phyloP scores from a whole-genome alignment of 2,329 filamentous ascomycete genomes.

The Cryphonectria nitschkei region DNA sequence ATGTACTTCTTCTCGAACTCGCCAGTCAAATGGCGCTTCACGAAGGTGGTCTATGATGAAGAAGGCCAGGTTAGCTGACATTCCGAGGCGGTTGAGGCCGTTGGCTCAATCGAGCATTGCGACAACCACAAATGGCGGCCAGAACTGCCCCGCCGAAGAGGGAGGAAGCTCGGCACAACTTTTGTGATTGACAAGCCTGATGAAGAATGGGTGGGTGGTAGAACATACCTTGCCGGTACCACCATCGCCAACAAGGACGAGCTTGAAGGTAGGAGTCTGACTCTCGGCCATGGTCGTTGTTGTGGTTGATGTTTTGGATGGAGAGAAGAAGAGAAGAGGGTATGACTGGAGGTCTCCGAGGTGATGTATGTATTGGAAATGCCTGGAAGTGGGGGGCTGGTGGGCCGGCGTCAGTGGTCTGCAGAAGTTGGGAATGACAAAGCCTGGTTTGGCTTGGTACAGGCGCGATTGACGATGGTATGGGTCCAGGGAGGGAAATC shows the following conservation, averaged over 20 bases:
- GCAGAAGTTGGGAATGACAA: constrained; percentile 25
- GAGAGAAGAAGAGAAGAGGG: constrained; percentile 18
- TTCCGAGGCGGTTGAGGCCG: constrained; percentile 2
- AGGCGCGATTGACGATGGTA: constrained; percentile 17
- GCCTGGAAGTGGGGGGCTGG: constrained; percentile 29
- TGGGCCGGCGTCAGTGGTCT: constrained; percentile 28
- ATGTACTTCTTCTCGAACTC: constrained; percentile 99
- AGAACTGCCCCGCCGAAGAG: constrained; percentile 21
- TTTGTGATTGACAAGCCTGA: constrained; percentile 27
- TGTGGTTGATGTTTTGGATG: constrained; percentile 31
- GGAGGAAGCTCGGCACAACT: constrained; percentile 26
- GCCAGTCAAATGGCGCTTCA: constrained; percentile 99
- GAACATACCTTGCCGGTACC: constrained; percentile 94
- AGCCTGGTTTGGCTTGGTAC: constrained; percentile 16
- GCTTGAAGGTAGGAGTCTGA: constrained; percentile 87
- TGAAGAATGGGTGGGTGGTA: constrained; percentile 26
- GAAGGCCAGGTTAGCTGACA: constrained; percentile 30
- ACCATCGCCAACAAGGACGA: constrained; percentile 98
- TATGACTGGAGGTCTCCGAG: constrained; percentile 24
- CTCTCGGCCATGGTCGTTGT: constrained; percentile 64
- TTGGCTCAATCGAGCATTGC: constrained; percentile 25
- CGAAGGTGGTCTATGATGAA: constrained; percentile 85
- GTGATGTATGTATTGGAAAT: constrained; percentile 28
- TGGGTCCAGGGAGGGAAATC: neutral
- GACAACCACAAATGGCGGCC: constrained; percentile 28